phyloP scores from a whole-genome alignment of 2,329 filamentous ascomycete species.

The Aspergillus versicolor region DNA sequence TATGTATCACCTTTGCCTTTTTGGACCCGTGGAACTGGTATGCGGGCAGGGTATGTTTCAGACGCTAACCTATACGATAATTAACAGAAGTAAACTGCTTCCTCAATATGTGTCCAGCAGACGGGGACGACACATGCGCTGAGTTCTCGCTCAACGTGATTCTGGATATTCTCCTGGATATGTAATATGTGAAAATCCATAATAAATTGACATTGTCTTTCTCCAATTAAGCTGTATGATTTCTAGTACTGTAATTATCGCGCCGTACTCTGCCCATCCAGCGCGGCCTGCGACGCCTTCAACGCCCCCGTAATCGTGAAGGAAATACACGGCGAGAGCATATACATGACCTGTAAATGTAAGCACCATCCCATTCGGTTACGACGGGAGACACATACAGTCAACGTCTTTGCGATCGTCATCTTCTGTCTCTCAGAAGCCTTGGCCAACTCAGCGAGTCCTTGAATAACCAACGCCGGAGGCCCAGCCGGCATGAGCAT shows the following conservation, averaged over 20 bases:
- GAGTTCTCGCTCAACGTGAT: conserved; percentile 10
- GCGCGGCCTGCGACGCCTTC: conserved; percentile 26
- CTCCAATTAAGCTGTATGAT: background rate
- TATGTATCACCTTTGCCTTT: conserved; percentile 25
- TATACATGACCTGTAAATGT: conserved; percentile 29
- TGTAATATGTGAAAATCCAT: background rate
- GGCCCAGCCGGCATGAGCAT: conserved; percentile 61
- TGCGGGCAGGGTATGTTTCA: background rate
- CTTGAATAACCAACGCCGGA: conserved; percentile 54
- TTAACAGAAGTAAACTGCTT: conserved; percentile 24
- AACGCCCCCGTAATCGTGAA: conserved; percentile 33
- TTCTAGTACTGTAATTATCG: background rate
- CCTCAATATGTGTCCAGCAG: background rate
- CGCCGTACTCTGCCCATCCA: background rate
- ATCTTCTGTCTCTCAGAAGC: conserved; percentile 50
- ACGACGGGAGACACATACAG: conserved; percentile 34
- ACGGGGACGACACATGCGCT: conserved; percentile 5
- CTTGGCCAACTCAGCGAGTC: conserved; percentile 50
- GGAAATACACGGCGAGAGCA: conserved; percentile 30
- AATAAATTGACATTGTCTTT: background rate
- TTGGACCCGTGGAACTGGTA: background rate
- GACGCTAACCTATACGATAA: too few species aligned
- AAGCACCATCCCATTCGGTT: background rate
- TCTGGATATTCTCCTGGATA: conserved; percentile 13
- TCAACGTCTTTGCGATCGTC: conserved; percentile 54